Base-by-base conservation (phyloP, 106 monocot genomes). In the Dioscorea dumetorum region DNA sequence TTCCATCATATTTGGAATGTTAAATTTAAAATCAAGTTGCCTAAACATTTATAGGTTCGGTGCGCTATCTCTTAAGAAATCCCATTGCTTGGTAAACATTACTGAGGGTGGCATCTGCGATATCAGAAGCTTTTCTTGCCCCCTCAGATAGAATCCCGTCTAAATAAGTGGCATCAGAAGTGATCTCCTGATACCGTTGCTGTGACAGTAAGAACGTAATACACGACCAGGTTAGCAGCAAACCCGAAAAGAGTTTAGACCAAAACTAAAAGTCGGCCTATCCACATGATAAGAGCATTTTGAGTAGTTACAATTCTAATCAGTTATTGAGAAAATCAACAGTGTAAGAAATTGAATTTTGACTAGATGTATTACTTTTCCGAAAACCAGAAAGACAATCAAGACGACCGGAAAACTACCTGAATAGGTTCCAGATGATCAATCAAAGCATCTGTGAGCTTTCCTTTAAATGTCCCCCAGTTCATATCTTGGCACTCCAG, bases 11-110 rank as follows among this genome's bases (percentile, higher is more conserved):
- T 28, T 28, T 28, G 28, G 28, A 28, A 28, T 28, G 28, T 28
- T n/a, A 28, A 28, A 28, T 3, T 28, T 28, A 1, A 28, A 28
- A 28, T 28, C 28, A 28, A 28, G 28, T 28, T 28, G 28, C 28
- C 28, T n/a, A 28, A 28, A 28, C 1, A 28, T 41, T 2, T 41
- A 10, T 6, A 41, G 41, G 6, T 41, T 10, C 41, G 2, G 28
- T 28, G 54, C 2, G 61, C 57, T 78, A 82, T 77, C 88, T 82
- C 57, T 64, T 62, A 58, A 97, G 77, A 76, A 97, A 97, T 13
- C 97, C 97, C 89, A 91, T 97, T 33, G 97, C 97, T 56, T 97
- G 86, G 74, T 97, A 92, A 28, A 97, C 75, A 68, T 89, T 91
- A 69, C 69, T 78, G 48, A 95, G 77, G 60, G 95, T 91, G 33